These are phyloP conservation scores for Pelargonium nanum DNA, from an alignment of 345 rosid genomes.

Conservation along the genomic window DNA sequence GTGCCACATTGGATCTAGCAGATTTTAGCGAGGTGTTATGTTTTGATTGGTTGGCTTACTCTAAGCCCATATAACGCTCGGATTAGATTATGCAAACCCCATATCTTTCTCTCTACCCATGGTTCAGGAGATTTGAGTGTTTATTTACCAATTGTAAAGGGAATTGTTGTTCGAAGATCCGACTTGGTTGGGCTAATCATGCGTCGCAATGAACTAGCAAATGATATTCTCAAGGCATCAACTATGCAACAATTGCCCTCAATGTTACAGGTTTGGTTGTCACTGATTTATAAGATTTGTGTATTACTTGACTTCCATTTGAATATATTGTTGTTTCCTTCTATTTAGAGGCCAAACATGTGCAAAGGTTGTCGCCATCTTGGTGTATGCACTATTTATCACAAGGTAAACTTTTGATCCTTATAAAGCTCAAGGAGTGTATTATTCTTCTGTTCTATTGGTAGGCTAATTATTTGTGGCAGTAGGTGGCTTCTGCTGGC, in stretches of 20 bases:
- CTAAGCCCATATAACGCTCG: too few relatives aligned
- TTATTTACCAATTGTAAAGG: conserved; percentile 34
- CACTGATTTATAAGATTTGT: neutral
- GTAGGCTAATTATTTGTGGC: neutral
- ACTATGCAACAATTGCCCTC: conserved; percentile 68
- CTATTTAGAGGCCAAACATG: conserved; percentile 56
- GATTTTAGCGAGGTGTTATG: too few relatives aligned
- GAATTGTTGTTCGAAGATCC: conserved; percentile 65
- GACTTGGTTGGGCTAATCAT: conserved; percentile 85
- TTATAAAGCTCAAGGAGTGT: neutral
- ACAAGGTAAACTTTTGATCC: conserved; percentile 53
- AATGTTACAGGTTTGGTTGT: conserved; percentile 59
- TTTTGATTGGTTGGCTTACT: too few relatives aligned
- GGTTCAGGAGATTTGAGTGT: conserved; percentile 11
- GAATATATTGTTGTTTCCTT: neutral
- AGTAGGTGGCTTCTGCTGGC: neutral
- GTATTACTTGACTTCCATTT: neutral
- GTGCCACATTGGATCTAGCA: too few relatives aligned
- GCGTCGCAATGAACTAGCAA: conserved; percentile 94
- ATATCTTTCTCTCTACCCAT: conserved; percentile 2
- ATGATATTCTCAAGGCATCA: conserved; percentile 64
- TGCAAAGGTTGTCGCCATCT: conserved; percentile 90
- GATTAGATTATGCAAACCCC: too few relatives aligned
- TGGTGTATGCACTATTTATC: conserved; percentile 75
- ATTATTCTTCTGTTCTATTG: neutral